A percentile compares a stretch with the other conserved stretches of the same genome.
Evolutionary conservation across 257 asterid genomes (phyloP).

Genomic region (Capsicum baccatum): DNA sequence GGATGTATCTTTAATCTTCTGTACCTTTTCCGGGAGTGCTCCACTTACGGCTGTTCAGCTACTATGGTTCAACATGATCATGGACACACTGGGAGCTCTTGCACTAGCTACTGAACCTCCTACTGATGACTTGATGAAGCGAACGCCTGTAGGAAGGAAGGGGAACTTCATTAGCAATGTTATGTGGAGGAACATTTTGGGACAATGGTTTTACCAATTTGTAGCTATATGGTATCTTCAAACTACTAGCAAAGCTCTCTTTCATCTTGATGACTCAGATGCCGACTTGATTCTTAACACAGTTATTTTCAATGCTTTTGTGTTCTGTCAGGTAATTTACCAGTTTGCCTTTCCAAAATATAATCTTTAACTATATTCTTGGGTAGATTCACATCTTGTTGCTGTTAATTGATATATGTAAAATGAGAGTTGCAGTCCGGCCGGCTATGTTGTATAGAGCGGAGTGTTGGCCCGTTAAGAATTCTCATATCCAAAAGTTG

Average conservation of each 20-base stretch:
- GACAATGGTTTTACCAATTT: conserved; percentile 89
- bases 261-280: conserved; percentile 66
- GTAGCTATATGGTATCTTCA: conserved; percentile 88
- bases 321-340: conserved; percentile 81
- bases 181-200: conserved; percentile 95
- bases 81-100: conserved; percentile 99
- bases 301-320: conserved; percentile 85
- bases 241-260: conserved; percentile 67
- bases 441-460: too few relatives aligned
- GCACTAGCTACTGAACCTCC: conserved; percentile 99
- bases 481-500: too few relatives aligned
- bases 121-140: conserved; percentile 73
- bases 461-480: too few relatives aligned
- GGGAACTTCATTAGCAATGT: conserved; percentile 90
- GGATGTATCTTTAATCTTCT: neutral
- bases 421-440: neutral
- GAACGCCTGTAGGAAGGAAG: conserved; percentile 84
- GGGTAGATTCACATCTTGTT: neutral
- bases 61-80: conserved; percentile 97
- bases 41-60: conserved; percentile 98
- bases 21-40: conserved; percentile 63
- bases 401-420: neutral
- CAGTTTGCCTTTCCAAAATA: neutral
- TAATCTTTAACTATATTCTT: neutral
- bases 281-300: conserved; percentile 80